These are phyloP conservation scores for Wickerhamomyces sp. DNA, from an alignment of 1,139 yeast genomes.

Conservation along the genomic window DNA sequence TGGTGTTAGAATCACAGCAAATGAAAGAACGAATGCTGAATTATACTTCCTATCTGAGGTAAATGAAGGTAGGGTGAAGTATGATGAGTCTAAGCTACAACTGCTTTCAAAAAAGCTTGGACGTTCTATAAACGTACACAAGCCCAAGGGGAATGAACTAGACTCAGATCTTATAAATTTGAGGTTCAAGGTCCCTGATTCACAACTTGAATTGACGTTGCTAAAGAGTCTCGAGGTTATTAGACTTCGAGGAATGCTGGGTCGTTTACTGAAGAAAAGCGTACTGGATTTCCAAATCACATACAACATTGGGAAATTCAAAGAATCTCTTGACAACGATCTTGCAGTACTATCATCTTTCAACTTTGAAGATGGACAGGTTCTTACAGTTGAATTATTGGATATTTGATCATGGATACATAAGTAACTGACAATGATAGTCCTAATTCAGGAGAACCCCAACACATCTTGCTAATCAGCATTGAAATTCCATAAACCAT, in stretches of 20 bases:
- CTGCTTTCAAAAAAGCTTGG: slow-evolving; percentile 16
- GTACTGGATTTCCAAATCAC: slow-evolving; percentile 24
- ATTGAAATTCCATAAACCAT: slow-evolving; percentile 72
- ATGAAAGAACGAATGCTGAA: slow-evolving; percentile 61
- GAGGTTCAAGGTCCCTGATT: slow-evolving; percentile 9
- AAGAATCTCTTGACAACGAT: slow-evolving; percentile 29
- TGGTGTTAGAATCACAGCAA: slow-evolving; percentile 44
- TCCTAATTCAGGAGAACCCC: slow-evolving; percentile 1
- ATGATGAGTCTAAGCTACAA: slow-evolving; percentile 4
- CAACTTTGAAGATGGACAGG: slow-evolving; percentile 21
- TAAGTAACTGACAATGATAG: slow-evolving; percentile 4
- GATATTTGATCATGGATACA: background rate
- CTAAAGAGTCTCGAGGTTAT: slow-evolving; percentile 12
- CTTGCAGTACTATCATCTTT: slow-evolving; percentile 34
- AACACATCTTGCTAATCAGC: slow-evolving; percentile 25
- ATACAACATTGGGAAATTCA: slow-evolving; percentile 16
- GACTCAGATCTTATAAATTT: slow-evolving; percentile 7
- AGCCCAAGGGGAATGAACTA: background rate
- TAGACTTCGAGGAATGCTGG: slow-evolving; percentile 27
- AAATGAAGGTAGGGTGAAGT: slow-evolving; percentile 6
- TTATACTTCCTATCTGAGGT: slow-evolving; percentile 58
- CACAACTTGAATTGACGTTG: background rate
- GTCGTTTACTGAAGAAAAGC: slow-evolving; percentile 14
- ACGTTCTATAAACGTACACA: background rate
- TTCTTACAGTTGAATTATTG: slow-evolving; percentile 3